These are phyloP conservation scores for Glycyrrhiza uralensis DNA, from an alignment of 306 rosid species.

Conservation along the genomic window DNA sequence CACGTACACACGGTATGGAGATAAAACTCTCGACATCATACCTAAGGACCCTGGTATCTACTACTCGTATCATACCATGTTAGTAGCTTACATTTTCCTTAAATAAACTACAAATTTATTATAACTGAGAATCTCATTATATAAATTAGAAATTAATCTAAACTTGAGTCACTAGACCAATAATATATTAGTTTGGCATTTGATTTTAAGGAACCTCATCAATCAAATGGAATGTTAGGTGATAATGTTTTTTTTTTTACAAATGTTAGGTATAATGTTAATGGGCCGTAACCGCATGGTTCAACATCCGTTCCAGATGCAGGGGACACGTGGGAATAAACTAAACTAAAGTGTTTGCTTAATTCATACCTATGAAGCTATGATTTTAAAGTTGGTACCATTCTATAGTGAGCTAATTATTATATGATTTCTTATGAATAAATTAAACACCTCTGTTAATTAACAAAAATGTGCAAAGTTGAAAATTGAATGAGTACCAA, in stretches of 20 bases:
- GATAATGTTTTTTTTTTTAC: too few relatives aligned
- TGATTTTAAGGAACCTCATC: too few relatives aligned
- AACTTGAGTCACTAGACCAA: too few relatives aligned
- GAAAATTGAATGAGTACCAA: neutral
- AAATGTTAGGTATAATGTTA: slow-evolving; percentile 16
- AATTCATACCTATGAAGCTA: neutral
- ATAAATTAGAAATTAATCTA: too few relatives aligned
- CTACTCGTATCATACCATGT: too few relatives aligned
- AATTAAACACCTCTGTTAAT: neutral
- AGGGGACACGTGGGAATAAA: neutral
- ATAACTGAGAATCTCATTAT: too few relatives aligned
- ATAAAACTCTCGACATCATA: too few relatives aligned
- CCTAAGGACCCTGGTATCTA: too few relatives aligned
- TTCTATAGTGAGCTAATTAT: neutral
- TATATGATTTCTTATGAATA: neutral
- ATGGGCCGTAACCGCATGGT: neutral
- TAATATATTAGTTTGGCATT: too few relatives aligned
- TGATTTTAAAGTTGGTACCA: neutral
- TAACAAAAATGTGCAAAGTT: neutral
- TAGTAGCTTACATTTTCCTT: too few relatives aligned
- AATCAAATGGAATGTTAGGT: slow-evolving; percentile 22
- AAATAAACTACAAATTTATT: too few relatives aligned
- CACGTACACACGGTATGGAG: too few relatives aligned
- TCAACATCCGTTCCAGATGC: slow-evolving; percentile 12
- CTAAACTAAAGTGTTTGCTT: neutral